phyloP scores from a whole-genome alignment of 345 rosid species.

The Moringa oleifera region DNA sequence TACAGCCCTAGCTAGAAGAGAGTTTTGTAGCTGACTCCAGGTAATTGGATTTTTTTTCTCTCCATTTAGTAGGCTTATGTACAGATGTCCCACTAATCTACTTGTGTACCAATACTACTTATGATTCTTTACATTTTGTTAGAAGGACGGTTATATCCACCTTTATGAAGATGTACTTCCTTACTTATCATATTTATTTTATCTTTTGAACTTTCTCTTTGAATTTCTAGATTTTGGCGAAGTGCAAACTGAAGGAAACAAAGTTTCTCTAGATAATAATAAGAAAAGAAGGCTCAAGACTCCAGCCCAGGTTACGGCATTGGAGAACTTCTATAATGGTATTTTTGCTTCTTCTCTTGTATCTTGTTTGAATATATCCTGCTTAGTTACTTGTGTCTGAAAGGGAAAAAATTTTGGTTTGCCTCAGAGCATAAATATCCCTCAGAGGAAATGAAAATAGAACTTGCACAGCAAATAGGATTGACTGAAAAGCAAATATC shows the following conservation, averaged over 20 bases:
- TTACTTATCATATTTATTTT: background rate
- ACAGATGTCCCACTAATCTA: background rate
- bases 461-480: constrained; percentile 59
- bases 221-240: constrained; percentile 53
- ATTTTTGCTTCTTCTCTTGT: constrained; percentile 14
- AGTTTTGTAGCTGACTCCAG: background rate
- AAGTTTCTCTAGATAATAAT: constrained; percentile 47
- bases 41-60: too few relatives aligned
- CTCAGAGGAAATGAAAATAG: constrained; percentile 67
- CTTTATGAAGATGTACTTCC: too few relatives aligned
- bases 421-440: constrained; percentile 74
- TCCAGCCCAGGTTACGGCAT: constrained; percentile 61
- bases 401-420: constrained; percentile 3
- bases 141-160: background rate
- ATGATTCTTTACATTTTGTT: background rate
- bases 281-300: constrained; percentile 68
- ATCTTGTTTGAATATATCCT: constrained; percentile 16
- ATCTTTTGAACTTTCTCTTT: constrained; percentile 5
- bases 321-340: constrained; percentile 83
- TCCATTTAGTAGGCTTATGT: background rate
- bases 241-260: constrained; percentile 54
- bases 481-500: constrained; percentile 94
- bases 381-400: constrained; percentile 11
- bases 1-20: background rate
- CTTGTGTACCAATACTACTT: background rate